Conservation (phyloP, 2,329 filamentous ascomycete genomes). For the Xylariaceae sp. region DNA sequence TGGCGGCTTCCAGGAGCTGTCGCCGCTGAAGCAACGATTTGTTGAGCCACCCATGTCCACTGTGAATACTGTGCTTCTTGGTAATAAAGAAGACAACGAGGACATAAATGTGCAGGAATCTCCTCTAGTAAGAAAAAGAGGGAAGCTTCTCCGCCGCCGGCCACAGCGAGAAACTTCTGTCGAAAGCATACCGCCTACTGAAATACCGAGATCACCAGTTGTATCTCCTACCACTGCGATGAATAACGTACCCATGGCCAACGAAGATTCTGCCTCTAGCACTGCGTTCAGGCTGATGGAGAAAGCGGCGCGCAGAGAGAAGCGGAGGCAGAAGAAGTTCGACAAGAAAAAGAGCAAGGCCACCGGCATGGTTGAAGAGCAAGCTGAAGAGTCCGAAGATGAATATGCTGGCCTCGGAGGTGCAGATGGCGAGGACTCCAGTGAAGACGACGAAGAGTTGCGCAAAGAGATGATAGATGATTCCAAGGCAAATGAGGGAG, state of each 20-base stretch:
- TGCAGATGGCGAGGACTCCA: constrained; percentile 79
- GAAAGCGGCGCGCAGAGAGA: constrained; percentile 56
- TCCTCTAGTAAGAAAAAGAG: constrained; percentile 59
- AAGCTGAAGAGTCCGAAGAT: constrained; percentile 95
- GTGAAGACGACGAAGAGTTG: constrained; percentile 64
- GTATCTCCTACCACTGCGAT: constrained; percentile 25
- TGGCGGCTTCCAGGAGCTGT: constrained; percentile 67
- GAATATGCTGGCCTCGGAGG: constrained; percentile 95
- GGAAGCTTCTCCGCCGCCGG: constrained; percentile 37
- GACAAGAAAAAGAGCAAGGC: constrained; percentile 85
- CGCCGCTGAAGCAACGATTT: constrained; percentile 67
- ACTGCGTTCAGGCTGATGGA: constrained; percentile 68
- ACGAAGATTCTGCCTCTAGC: constrained; percentile 4
- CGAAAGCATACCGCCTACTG: constrained; percentile 40
- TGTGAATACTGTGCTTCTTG: constrained; percentile 61
- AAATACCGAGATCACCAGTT: constrained; percentile 24
- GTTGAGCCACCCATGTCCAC: constrained; percentile 63
- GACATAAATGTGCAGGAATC: constrained; percentile 49
- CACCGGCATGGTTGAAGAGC: constrained; percentile 82
- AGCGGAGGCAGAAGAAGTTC: constrained; percentile 52
- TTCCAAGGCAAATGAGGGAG: constrained; percentile 67
- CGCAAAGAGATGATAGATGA: constrained; percentile 91
- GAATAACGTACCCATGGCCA: neutral
- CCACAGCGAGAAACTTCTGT: constrained; percentile 12
- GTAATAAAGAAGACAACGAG: constrained; percentile 32